Base-by-base conservation (phyloP, 176 grass and related monocot genomes). In the Microstegium vimineum region DNA sequence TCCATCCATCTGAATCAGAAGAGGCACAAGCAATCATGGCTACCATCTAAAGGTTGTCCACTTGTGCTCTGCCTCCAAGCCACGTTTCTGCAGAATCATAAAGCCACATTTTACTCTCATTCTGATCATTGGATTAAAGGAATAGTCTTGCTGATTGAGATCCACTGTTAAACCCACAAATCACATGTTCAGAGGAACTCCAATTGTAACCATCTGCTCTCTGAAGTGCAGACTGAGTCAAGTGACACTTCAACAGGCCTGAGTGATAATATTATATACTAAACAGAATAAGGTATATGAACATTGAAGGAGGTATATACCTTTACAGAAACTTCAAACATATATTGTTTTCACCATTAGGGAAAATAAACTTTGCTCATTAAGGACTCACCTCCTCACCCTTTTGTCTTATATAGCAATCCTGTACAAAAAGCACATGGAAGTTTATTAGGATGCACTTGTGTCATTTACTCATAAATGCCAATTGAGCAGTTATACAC, bases 1-100 rank as follows among this genome's bases (percentile, higher is more conserved):
- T 71, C 85, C 86, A 69, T 86, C 68, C 87, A 97, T 91, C 32
- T 85, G 85, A 11, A 85, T 88, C 5, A 88, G 87, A 26, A 97
- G 60, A 83, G 64, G 61, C 25, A 74, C 35, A 65, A 11, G 9
- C 75, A 66, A 5, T 73, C 35, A 28, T 84, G 47, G 36, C 51
- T 56, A 59, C 85, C 72, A 27, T 89, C 64, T 20, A 78, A 68
- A n/a, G 22, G 22, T 57, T 23, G 8, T 23, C 84, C 69, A 60
- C 27, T n/a, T 75, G 63, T 30, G 37, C 9, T 67, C 35, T 82
- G 61, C 77, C 68, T 83, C 33, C 35, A 62, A 68, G 71, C 31
- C 62, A 5, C 1, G 6, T 59, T 83, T 66, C 57, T 73, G 59
- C 36, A 71, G 17, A 90, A 83, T 62, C 25, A 70, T 32, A 69